phyloP scores from a whole-genome alignment of 768 basidiomycete genomes.

The Lentinula edodes region DNA sequence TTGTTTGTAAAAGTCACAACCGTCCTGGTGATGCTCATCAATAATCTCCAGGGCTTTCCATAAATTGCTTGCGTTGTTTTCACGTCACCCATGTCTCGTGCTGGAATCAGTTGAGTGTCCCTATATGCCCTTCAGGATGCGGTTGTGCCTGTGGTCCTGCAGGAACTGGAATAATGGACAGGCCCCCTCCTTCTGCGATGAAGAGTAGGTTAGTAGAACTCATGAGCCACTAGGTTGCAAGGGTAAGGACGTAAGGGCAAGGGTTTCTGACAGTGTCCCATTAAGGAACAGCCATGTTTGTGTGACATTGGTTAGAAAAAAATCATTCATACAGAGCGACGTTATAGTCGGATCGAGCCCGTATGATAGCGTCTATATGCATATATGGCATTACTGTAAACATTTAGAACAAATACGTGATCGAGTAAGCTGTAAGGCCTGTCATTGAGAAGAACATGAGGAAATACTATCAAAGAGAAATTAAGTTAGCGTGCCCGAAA shows the following conservation, averaged over 20 bases:
- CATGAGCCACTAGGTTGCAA: background rate
- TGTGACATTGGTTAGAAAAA: no score
- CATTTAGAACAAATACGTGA: constrained; percentile 35
- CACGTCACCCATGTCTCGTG: constrained; percentile 67
- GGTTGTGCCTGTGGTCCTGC: constrained; percentile 46
- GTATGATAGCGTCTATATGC: background rate
- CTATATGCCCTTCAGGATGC: constrained; percentile 61
- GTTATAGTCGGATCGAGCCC: background rate
- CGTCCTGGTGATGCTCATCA: background rate
- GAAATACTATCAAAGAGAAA: constrained; percentile 28
- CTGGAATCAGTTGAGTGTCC: constrained; percentile 45
- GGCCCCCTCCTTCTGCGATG: background rate
- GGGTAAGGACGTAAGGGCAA: no score
- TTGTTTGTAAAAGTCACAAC: constrained; percentile 8
- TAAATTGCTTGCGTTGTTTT: constrained; percentile 54
- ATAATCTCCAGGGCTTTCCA: constrained; percentile 45
- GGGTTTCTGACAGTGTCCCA: no score
- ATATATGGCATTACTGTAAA: background rate
- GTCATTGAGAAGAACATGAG: constrained; percentile 50
- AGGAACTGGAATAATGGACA: background rate
- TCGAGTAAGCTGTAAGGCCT: constrained; percentile 39
- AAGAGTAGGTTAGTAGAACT: background rate
- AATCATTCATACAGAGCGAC: no score
- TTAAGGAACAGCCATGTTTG: no score
- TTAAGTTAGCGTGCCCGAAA: constrained; percentile 26